Base-by-base conservation (phyloP, 352 stramenopile species). In the Pythium phragmiticola region DNA sequence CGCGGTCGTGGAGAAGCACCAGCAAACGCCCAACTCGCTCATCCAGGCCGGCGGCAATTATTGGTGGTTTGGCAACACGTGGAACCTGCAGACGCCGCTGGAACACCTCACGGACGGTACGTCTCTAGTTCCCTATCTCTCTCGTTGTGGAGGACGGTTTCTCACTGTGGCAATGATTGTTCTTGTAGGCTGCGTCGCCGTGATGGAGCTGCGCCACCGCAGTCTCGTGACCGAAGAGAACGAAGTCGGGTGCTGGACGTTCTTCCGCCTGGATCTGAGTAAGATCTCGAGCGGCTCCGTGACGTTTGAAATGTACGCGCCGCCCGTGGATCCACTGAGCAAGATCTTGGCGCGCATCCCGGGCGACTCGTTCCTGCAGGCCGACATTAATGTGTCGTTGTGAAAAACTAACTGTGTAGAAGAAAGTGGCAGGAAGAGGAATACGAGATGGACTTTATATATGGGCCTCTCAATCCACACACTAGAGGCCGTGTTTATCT, bases 11-110 rank as follows among this genome's bases (percentile, higher is more conserved):
- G 85, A 93, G 53, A 77, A 68, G 14, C 73, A 84, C 23, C 87
- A 95, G 57, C 72, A 86, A 42, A 94, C 87, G 23, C 82, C 87
- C 3, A 94, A 92, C 69, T 94, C 85, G 41, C 71, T 95, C 33
- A 95, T 95, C 62, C 84, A 95, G 69, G 84, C 83, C 3, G 82
- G 83, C 43, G 82, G 83, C 41, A 93, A 92, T 69, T 92, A 93
- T 66, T 94, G 84, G 87, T 94, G 83, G 83, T 95, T 94, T 64
- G 87, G 87, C 65, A 95, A 95, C 69, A 90, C 84, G 51, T 95
- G 87, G 87, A 87, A 92, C 72, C 61, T 95, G 21, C 87, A 95
- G 63, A 89, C 83, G 9, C 85, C 84, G 17, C 71, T 95, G 19
- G 87, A 94, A 54, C 87, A 95, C 65, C 77, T 95, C 50, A 92